Conservation (phyloP, 768 basidiomycete genomes). For the Kondoa malvinella region DNA sequence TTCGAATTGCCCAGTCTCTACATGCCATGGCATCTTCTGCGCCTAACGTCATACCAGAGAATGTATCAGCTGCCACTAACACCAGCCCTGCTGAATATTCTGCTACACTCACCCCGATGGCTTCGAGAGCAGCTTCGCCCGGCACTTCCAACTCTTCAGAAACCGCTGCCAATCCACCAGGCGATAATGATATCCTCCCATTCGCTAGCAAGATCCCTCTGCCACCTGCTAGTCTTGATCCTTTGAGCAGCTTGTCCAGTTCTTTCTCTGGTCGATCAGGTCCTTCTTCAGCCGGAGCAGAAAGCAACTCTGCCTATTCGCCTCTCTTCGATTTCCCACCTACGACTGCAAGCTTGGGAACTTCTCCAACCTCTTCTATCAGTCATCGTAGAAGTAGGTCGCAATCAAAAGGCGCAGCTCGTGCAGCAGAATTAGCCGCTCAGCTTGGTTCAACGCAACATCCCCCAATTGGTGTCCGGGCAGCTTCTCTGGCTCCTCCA, state of each 20-base stretch:
- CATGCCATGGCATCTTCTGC: slow-evolving; percentile 21
- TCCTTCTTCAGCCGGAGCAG: neutral
- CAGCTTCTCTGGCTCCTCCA: neutral
- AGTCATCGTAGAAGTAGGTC: neutral
- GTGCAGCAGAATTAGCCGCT: neutral
- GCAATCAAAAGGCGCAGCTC: neutral
- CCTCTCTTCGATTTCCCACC: slow-evolving; percentile 4
- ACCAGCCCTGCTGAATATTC: neutral
- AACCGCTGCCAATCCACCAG: neutral
- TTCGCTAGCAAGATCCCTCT: neutral
- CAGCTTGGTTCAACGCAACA: neutral
- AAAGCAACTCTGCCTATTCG: slow-evolving; percentile 6
- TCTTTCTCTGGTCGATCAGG: neutral
- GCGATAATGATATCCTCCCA: neutral
- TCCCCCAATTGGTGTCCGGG: neutral
- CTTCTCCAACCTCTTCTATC: neutral
- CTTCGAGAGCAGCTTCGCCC: neutral
- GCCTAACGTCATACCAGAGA: neutral
- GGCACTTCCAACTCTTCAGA: slow-evolving; percentile 4
- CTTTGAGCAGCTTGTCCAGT: neutral
- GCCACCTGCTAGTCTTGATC: neutral
- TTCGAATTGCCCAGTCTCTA: slow-evolving; percentile 35
- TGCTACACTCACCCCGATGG: slow-evolving; percentile 1
- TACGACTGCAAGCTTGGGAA: neutral
- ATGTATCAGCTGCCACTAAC: neutral